Base-by-base conservation (phyloP, 768 basidiomycete species). In the Botryobasidium botryosum region DNA sequence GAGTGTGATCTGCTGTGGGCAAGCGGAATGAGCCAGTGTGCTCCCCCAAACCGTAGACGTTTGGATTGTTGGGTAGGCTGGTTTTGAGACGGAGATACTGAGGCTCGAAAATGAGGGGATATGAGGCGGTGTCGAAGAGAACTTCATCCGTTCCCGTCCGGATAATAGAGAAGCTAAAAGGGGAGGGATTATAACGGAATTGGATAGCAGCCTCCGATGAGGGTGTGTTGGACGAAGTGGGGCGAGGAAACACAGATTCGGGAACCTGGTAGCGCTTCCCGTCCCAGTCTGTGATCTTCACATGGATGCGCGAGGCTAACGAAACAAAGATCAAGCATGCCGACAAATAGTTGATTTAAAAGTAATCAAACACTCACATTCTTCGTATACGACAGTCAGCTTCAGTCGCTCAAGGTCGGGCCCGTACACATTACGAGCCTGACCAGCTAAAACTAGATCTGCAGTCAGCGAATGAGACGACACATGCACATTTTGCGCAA, bases 1-100 rank as follows among this genome's bases (percentile, higher is more conserved):
- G 8, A 23, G 13, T 33, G 15, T 43, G 10, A 15, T 20, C 13
- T 31, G 43, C 17, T 35, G 35, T 23, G 33, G 24, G 0, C 1
- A 8, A 5, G 37, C 43, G 44, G 1, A 48, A 47, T 15, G 40
- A 45, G 37, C 48, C 36, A 52, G 52, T 32, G 50, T 49, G 23
- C 46, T 88, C 81, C 2, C 83, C 80, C 29, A 86, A 60, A 2
- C 84, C 84, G 50, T 84, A 85, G 39, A 86, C 69, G 51, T 85
- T 84, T 2, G 81, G 68, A 28, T 68, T 64, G 5, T 68, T 56
- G 1, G 82, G 79, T 1, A 86, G 62, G 12, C 15, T 18, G 7
- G 40, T 18, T 18, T n/a, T 41, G 20, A 41, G 40, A 15, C 25
- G 40, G 27, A 41, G 40, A 28, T 41, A 41, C 40, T 41, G 40